These are phyloP conservation scores for Corymbia calophylla DNA, from an alignment of 441 rosid species.

Conservation along the genomic window DNA sequence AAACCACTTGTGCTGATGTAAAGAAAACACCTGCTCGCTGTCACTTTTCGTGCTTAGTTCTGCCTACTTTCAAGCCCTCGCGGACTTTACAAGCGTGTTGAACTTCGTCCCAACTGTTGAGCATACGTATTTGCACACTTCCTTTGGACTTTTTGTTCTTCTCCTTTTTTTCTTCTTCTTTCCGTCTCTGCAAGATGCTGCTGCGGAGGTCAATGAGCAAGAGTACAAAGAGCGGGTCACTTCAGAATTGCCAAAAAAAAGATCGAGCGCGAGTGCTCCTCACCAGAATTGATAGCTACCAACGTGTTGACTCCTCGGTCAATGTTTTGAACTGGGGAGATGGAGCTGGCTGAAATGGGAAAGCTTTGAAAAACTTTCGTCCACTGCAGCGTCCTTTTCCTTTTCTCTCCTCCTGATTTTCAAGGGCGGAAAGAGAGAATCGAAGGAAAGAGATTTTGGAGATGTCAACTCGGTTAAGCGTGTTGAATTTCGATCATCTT, in stretches of 20 bases:
- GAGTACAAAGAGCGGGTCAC: not conserved
- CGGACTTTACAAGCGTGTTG: not conserved
- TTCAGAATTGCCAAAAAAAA: not conserved
- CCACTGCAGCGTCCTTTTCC: not conserved
- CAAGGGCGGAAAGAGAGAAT: not conserved
- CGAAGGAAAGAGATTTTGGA: not conserved
- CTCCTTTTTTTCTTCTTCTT: not conserved
- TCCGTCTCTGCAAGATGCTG: not conserved
- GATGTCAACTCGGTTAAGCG: not conserved
- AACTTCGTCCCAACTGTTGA: not conserved
- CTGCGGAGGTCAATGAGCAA: not conserved
- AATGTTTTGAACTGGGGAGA: not conserved
- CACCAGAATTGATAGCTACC: not conserved
- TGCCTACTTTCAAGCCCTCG: not conserved
- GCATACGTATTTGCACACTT: not conserved
- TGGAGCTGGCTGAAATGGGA: not conserved
- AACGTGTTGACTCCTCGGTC: not conserved
- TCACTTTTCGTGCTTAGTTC: not conserved
- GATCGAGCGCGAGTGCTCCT: not conserved
- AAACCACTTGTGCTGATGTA: not conserved
- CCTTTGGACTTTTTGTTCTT: not conserved
- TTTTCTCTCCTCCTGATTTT: not conserved
- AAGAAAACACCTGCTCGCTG: not conserved
- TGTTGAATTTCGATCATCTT: not conserved
- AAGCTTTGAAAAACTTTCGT: not conserved